Percentiles rank a stretch among this genome's conserved stretches.
These are phyloP conservation scores for Spathaspora sp. DNA, from an alignment of 1,139 yeast genomes.

Conservation along the genomic window DNA sequence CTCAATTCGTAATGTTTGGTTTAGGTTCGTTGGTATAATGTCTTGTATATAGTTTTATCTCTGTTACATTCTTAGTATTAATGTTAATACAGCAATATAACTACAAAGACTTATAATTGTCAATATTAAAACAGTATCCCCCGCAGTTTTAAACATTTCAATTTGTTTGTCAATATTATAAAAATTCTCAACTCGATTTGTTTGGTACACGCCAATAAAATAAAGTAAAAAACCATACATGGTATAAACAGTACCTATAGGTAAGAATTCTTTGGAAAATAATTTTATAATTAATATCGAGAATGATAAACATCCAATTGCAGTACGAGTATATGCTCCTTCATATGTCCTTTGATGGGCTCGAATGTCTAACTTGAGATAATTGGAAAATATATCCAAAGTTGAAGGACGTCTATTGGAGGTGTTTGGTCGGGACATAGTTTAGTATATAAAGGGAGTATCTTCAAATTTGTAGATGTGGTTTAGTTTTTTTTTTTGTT, in stretches of 20 bases:
- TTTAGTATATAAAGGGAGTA: background rate
- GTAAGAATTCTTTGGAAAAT: slow-evolving; percentile 52
- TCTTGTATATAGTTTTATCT: slow-evolving; percentile 1
- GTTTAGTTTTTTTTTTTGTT: slow-evolving; percentile 1
- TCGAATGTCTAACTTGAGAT: slow-evolving; percentile 49
- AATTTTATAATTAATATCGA: slow-evolving; percentile 50
- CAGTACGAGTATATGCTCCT: slow-evolving; percentile 58
- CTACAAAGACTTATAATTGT: slow-evolving; percentile 44
- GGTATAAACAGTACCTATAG: slow-evolving; percentile 54
- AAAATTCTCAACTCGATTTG: slow-evolving; percentile 45
- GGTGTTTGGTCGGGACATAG: background rate
- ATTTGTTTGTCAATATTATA: slow-evolving; percentile 41
- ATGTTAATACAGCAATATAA: slow-evolving; percentile 43
- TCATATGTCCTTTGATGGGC: slow-evolving; percentile 65
- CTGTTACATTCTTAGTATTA: slow-evolving; percentile 36
- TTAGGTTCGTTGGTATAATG: slow-evolving; percentile 51
- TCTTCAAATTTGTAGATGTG: background rate
- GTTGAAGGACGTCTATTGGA: slow-evolving; percentile 24
- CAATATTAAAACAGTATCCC: slow-evolving; percentile 47
- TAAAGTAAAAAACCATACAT: slow-evolving; percentile 50
- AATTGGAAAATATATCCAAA: slow-evolving; percentile 34
- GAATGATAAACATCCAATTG: slow-evolving; percentile 48
- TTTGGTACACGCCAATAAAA: slow-evolving; percentile 47
- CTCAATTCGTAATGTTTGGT: slow-evolving; percentile 81
- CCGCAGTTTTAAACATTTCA: slow-evolving; percentile 50